Conservation (phyloP, 2,329 filamentous ascomycete genomes). For the Fusarium verticillioides region DNA sequence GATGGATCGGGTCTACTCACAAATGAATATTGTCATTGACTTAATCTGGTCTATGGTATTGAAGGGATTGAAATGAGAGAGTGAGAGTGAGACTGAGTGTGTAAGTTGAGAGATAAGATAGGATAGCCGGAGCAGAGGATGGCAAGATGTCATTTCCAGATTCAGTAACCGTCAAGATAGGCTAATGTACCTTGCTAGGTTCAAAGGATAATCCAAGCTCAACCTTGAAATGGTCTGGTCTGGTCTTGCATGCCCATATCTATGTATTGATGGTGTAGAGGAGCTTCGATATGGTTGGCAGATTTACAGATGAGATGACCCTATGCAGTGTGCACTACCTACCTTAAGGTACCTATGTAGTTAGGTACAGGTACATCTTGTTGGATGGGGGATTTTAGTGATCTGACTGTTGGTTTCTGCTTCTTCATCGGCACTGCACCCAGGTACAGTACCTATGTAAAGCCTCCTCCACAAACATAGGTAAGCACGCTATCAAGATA, state of each 20-base stretch:
- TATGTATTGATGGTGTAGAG: conserved; percentile 19
- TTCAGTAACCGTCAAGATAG: conserved; percentile 19
- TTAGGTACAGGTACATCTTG: neutral
- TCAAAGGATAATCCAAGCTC: conserved; percentile 14
- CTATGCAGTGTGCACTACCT: neutral
- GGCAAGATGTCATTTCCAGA: neutral
- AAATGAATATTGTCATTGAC: neutral
- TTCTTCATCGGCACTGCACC: neutral
- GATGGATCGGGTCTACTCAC: neutral
- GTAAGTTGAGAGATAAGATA: conserved; percentile 14
- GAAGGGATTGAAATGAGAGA: neutral
- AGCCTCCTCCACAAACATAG: conserved; percentile 22
- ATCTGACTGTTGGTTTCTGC: conserved; percentile 16
- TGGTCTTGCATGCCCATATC: conserved; percentile 2
- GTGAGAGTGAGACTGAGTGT: neutral
- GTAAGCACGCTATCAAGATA: conserved; percentile 24
- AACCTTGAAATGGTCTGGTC: conserved; percentile 3
- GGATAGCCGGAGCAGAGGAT: neutral
- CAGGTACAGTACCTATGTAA: neutral
- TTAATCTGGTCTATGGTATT: neutral
- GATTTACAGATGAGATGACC: neutral
- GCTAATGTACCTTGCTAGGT: conserved; percentile 18
- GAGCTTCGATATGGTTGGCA: conserved; percentile 21
- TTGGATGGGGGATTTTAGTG: conserved; percentile 4
- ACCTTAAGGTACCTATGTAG: neutral